phyloP scores from a whole-genome alignment of 2,329 filamentous ascomycete species.

The Fusarium palustre region DNA sequence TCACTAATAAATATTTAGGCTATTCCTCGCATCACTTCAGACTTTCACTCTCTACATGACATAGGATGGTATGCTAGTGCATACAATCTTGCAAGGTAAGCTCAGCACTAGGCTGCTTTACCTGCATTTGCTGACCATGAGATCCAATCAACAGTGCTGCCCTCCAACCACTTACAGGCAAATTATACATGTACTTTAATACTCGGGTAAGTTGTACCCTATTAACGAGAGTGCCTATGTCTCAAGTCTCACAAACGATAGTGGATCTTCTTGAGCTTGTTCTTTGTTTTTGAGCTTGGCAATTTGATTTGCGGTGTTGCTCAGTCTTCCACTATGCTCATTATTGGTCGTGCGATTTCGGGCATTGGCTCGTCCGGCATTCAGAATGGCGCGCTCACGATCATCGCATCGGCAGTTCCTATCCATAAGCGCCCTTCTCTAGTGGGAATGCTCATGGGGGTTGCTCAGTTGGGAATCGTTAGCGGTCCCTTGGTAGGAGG shows the following conservation, averaged over 20 bases:
- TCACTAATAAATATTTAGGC: constrained; percentile 49
- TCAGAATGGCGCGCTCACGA: constrained; percentile 52
- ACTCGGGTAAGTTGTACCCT: constrained; percentile 43
- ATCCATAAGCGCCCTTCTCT: constrained; percentile 46
- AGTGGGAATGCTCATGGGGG: constrained; percentile 48
- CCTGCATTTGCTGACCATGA: constrained; percentile 44
- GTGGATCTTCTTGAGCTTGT: constrained; percentile 47
- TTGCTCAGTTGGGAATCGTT: constrained; percentile 58
- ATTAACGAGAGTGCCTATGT: constrained; percentile 49
- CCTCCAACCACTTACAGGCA: constrained; percentile 64
- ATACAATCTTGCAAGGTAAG: constrained; percentile 60
- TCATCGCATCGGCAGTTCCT: constrained; percentile 49
- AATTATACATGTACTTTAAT: constrained; percentile 58
- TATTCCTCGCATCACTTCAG: constrained; percentile 62
- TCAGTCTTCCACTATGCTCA: constrained; percentile 59
- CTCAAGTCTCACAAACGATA: constrained; percentile 14
- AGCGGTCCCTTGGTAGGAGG: constrained; percentile 62
- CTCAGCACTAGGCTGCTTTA: neutral
- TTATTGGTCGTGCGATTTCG: constrained; percentile 62
- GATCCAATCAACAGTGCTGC: constrained; percentile 53
- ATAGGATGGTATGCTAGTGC: constrained; percentile 68
- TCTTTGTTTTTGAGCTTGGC: constrained; percentile 54
- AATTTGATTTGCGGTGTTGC: constrained; percentile 62
- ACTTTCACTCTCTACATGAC: constrained; percentile 63
- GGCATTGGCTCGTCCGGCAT: constrained; percentile 61